phyloP scores from a whole-genome alignment of 371 early-diverging fungal genomes.

The Mortierella sp. region DNA sequence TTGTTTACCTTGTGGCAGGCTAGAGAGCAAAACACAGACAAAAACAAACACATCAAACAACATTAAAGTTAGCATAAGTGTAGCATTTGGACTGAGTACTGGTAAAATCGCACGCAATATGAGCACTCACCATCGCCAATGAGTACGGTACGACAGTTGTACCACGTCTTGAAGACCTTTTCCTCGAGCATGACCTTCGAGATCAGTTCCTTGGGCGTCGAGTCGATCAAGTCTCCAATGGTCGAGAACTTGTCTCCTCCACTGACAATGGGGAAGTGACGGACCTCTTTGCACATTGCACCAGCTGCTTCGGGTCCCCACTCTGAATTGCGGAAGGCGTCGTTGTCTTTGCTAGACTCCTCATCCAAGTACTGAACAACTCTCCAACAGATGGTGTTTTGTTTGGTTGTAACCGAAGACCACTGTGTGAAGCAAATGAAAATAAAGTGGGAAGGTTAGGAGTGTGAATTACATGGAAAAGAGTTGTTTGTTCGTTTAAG shows the following conservation, averaged over 20 bases:
- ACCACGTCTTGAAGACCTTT: conserved; percentile 41
- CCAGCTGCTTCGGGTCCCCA: conserved; percentile 36
- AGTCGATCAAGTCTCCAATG: conserved; percentile 26
- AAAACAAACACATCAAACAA: background rate
- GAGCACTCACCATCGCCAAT: conserved; percentile 28
- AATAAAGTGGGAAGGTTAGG: background rate
- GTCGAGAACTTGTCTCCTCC: background rate
- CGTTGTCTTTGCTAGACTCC: background rate
- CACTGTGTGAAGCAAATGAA: conserved; percentile 23
- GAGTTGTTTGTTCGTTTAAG: too few species aligned
- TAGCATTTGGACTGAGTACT: too few species aligned
- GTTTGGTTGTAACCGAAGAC: conserved; percentile 22
- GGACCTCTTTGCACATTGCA: conserved; percentile 19
- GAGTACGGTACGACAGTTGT: conserved; percentile 26
- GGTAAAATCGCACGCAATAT: too few species aligned
- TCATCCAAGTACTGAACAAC: conserved; percentile 16
- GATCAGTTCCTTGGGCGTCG: conserved; percentile 22
- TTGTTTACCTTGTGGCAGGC: too few species aligned
- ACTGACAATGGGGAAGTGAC: conserved; percentile 12
- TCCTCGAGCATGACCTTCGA: conserved; percentile 39
- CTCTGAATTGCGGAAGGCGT: conserved; percentile 23
- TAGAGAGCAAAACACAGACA: too few species aligned
- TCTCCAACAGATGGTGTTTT: conserved; percentile 25
- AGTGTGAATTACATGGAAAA: conserved; percentile 4
- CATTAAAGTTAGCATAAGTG: background rate